phyloP scores from a whole-genome alignment of 1,139 yeast species.

The Candida albicans region DNA sequence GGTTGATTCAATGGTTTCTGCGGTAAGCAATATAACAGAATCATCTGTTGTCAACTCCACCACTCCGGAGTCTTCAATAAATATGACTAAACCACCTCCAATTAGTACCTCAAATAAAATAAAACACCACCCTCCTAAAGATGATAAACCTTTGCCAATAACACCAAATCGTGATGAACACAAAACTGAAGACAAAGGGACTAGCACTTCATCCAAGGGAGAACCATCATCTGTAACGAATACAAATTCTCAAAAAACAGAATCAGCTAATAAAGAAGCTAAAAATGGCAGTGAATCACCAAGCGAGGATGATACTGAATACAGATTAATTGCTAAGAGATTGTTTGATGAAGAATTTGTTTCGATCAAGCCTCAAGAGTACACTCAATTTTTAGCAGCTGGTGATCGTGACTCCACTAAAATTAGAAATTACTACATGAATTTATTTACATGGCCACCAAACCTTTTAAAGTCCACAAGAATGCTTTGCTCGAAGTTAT shows the following conservation, averaged over 20 bases:
- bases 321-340: constrained; percentile 12
- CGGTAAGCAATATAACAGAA: neutral
- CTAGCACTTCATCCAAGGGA: neutral
- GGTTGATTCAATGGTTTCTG: constrained; percentile 7
- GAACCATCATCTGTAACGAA: neutral
- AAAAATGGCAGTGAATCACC: neutral
- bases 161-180: constrained; percentile 2
- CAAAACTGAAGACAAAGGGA: neutral
- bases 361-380: constrained; percentile 47
- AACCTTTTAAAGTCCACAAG: constrained; percentile 58
- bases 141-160: constrained; percentile 5
- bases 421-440: constrained; percentile 48
- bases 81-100: constrained; percentile 5
- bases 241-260: neutral
- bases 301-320: constrained; percentile 6
- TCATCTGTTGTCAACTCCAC: constrained; percentile 1
- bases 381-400: constrained; percentile 46
- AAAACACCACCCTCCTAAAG: constrained; percentile 1
- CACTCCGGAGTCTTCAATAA: constrained; percentile 4
- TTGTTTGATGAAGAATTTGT: constrained; percentile 22
- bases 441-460: constrained; percentile 48
- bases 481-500: constrained; percentile 60
- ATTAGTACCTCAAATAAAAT: constrained; percentile 1
- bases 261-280: neutral
- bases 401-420: constrained; percentile 41